A percentile compares a stretch with the other conserved stretches of the same genome.
Conservation (phyloP, 2,329 filamentous ascomycete genomes). For the Penicillium freii region DNA sequence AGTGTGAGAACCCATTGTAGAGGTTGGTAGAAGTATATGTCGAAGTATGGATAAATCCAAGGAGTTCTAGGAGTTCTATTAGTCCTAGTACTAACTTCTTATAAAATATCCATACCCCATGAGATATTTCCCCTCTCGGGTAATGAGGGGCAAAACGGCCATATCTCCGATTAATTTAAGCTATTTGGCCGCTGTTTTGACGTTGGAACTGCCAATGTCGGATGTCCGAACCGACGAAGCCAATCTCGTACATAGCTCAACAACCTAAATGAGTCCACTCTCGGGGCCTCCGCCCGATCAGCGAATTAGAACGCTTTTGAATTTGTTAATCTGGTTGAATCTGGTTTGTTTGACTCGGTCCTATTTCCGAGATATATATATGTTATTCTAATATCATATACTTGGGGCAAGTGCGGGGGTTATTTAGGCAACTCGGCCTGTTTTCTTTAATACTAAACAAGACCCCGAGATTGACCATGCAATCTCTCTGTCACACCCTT, state of each 20-base stretch:
- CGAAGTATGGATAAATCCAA: not conserved
- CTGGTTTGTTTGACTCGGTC: not conserved
- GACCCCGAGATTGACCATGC: not conserved
- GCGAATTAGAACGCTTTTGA: not conserved
- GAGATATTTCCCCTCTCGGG: not conserved
- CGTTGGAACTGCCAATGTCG: not conserved
- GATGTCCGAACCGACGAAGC: conserved; percentile 2
- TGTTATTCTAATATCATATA: no score
- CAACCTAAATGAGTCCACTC: not conserved
- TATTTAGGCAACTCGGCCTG: not conserved
- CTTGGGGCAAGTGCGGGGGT: not conserved
- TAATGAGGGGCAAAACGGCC: conserved; percentile 10
- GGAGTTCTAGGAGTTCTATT: not conserved
- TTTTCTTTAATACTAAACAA: not conserved
- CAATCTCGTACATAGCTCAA: not conserved
- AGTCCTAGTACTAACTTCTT: not conserved
- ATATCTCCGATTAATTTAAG: not conserved
- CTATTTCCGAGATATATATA: not conserved
- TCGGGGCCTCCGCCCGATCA: conserved; percentile 1
- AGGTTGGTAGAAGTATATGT: not conserved
- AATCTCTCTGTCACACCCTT: not conserved
- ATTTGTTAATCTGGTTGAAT: not conserved
- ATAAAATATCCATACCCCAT: not conserved
- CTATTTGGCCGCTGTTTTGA: conserved; percentile 1
- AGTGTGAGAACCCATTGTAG: conserved; percentile 16